Percentiles rank a stretch among this genome's conserved stretches.
phyloP scores from a whole-genome alignment of 2,329 filamentous ascomycete genomes.

The Pseudopyricularia cyperi region DNA sequence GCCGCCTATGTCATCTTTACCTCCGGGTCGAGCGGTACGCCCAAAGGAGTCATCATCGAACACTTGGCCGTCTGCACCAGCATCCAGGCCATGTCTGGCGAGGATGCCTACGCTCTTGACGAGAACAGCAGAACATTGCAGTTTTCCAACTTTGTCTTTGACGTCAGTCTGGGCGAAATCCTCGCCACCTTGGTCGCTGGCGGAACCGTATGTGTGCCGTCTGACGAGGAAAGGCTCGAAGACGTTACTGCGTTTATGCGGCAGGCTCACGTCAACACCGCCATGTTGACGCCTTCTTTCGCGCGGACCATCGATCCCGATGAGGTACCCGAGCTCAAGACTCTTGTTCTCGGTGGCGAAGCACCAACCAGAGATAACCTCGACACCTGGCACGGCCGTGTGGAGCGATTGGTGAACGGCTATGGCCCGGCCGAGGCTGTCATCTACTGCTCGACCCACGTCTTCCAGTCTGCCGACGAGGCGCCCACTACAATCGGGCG shows the following conservation, averaged over 20 bases:
- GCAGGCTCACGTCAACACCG: neutral
- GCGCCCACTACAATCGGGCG: constrained; percentile 10
- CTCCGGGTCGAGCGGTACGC: constrained; percentile 44
- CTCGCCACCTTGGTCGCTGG: constrained; percentile 21
- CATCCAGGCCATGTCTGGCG: constrained; percentile 14
- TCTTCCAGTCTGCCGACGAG: constrained; percentile 20
- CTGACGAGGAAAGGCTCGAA: neutral
- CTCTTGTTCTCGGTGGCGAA: constrained; percentile 19
- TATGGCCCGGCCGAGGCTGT: constrained; percentile 29
- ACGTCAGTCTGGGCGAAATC: constrained; percentile 14
- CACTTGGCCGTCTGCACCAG: neutral
- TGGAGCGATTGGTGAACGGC: constrained; percentile 8
- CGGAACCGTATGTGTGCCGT: constrained; percentile 6
- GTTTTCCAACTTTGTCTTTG: neutral
- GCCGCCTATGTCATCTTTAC: constrained; percentile 35
- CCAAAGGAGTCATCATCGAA: constrained; percentile 28
- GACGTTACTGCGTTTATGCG: neutral
- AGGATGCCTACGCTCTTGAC: constrained; percentile 8
- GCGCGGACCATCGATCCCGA: neutral
- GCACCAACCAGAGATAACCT: neutral
- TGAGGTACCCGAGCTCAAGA: constrained; percentile 6
- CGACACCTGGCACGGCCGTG: neutral
- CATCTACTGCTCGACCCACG: constrained; percentile 15
- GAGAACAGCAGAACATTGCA: neutral
- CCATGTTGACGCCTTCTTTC: neutral